Base-by-base conservation (phyloP, 495 filamentous ascomycete species). In the Penicillium flavigenum region DNA sequence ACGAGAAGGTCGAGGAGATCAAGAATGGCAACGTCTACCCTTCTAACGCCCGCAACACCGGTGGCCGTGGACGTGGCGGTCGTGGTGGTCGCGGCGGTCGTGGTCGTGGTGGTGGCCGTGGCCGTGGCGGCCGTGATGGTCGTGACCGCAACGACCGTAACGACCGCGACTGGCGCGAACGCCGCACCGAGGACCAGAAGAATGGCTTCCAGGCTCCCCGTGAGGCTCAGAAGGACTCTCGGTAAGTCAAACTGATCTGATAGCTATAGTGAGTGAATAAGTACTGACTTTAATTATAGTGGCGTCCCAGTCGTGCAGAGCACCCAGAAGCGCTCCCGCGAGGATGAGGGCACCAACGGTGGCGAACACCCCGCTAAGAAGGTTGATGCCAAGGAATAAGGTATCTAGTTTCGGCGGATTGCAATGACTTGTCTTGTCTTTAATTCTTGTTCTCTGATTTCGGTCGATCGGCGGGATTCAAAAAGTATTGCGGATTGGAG, bases 1-100 rank as follows among this genome's bases (percentile, higher is more conserved):
- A 90, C 24, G 81, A 84, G 69, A 96, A 96, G 79, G 79, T 80
- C 36, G 69, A 83, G 51, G 86, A 90, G 26, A 96, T 95, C 73
- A 81, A 84, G 59, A 81, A 85, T 8, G 92, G 90, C 29, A 83
- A 81, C 43, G 71, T 95, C 39, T 72, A 83, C 63, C 81, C 86
- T 42, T 82, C 73, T 66, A 71, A 63, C 56, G 45, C 60, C 32
- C 67, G 69, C 54, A 65, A 70, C 22, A 56, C 65, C 36, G 66
- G 65, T 41, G 63, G 62, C n/a, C 72, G 58, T 46, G 27, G 27
- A 29, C 27, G 56, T 6, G 67, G 56, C 4, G 66, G 71, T 16
- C 67, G 72, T 51, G 68, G 75, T 17, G 70, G 72, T 19, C 47
- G 68, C 29, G 70, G 72, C 19, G 58, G 70, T 3, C 57, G 63